Conservation (phyloP, 805 yeast genomes). For the Cyberlindnera veronae region DNA sequence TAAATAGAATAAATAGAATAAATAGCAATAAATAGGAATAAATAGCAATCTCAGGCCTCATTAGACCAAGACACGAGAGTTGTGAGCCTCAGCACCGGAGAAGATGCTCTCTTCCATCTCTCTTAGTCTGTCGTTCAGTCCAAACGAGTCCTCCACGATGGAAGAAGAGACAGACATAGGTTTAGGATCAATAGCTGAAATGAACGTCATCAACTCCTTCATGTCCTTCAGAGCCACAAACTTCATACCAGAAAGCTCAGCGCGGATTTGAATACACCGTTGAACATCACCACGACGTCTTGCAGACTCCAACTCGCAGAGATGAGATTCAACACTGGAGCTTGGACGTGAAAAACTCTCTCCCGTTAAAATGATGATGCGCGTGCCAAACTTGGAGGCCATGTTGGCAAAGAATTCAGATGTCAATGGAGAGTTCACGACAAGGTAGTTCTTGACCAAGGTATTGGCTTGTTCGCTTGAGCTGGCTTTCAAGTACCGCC, state of each 20-base stretch:
- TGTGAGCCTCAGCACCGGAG: too few species aligned
- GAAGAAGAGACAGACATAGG: neutral
- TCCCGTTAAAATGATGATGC: conserved; percentile 21
- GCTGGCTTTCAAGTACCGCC: conserved; percentile 15
- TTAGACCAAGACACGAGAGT: too few species aligned
- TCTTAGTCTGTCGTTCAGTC: conserved; percentile 13
- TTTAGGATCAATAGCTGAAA: neutral
- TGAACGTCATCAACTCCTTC: conserved; percentile 7
- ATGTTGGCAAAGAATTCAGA: conserved; percentile 22
- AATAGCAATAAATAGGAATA: conserved; percentile 1
- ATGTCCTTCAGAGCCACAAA: conserved; percentile 11
- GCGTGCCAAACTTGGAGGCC: conserved; percentile 17
- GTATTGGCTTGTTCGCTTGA: conserved; percentile 6
- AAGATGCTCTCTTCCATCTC: conserved; percentile 18
- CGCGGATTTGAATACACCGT: conserved; percentile 7
- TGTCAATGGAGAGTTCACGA: conserved; percentile 21
- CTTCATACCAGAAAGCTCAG: conserved; percentile 5
- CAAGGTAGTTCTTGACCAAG: conserved; percentile 18
- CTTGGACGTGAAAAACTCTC: conserved; percentile 15
- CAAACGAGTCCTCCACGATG: too few species aligned
- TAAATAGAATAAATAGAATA: neutral
- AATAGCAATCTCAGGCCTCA: neutral
- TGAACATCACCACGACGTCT: conserved; percentile 11
- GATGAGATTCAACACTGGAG: conserved; percentile 16
- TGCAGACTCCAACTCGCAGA: conserved; percentile 9